Evolutionary conservation across 2,329 filamentous ascomycete species (phyloP), one percentile per base, ranked within the genome.

Genomic region (Xylaria sp.): DNA sequence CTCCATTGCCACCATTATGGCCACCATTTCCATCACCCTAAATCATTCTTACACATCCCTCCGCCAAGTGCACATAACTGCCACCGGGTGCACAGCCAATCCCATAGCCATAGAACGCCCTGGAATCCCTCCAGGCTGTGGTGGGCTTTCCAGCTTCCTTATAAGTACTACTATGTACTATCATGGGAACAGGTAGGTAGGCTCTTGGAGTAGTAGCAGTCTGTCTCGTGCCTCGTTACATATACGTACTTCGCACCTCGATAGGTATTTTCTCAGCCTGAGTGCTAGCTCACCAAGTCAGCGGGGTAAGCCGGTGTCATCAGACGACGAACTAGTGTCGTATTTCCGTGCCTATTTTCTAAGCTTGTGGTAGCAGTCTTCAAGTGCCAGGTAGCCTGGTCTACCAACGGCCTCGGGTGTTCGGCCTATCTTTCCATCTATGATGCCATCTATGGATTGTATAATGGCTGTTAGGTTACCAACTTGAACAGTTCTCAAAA

Each of bases 231-330:
- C 39, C 12, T 42, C 4, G 12, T 17, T 17, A 42, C 39, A 14
- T 17, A 14, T 17, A 17, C 11, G 14, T 42, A 42, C 34, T 36
- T 36, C 2, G 6, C 24, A 4, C 24, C 24, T 27, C 2, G 24
- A 27, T 3, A 3, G 34, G 34, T 2, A 42, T 11, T 42, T 42
- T 42, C 39, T 42, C 39, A 42, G 39, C 39, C 39, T 42, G 12
- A 17, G 14, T 14, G 14, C 14, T n/a, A n/a, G n/a, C n/a, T 42
- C 39, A 17, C 19, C 21, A 30, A 39, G 39, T 51, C 51, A 61
- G 57, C 24, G 36, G 51, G 42, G n/a, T 51, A 42, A 65, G 30
- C 47, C 42, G 42, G 34, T 51, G 45, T 61, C 64, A 65, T 39
- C 57, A 34, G 39, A 42, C 39, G 42, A 61, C 39, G 17, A 50